Conservation (phyloP, 208 protist genomes). For the Leishmania turanica region DNA sequence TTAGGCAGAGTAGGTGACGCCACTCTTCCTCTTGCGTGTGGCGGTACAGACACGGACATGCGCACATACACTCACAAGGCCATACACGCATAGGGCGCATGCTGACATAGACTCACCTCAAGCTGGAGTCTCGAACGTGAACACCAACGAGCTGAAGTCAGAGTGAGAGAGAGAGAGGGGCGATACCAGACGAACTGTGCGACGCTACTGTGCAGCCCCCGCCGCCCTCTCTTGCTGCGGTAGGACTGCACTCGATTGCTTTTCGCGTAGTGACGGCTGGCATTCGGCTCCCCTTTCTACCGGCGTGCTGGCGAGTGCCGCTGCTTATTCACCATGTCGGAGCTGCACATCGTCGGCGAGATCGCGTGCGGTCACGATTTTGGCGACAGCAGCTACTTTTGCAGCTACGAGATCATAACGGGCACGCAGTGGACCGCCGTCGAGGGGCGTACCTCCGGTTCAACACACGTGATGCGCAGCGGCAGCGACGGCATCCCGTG, state of each 20-base stretch:
- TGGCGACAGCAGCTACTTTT: constrained; percentile 69
- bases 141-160: background rate
- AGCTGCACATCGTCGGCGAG: constrained; percentile 90
- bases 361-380: constrained; percentile 70
- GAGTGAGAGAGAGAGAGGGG: background rate
- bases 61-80: constrained; percentile 5
- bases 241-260: background rate
- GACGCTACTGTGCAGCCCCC: background rate
- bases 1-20: background rate
- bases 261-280: background rate
- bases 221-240: background rate
- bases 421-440: constrained; percentile 76
- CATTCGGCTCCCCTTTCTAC: background rate
- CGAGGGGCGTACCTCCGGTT: constrained; percentile 71
- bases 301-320: background rate
- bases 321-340: constrained; percentile 47
- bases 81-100: background rate
- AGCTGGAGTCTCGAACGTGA: background rate
- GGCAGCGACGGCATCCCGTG: constrained; percentile 56
- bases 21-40: background rate
- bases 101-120: background rate
- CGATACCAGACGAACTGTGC: background rate
- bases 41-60: background rate
- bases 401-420: constrained; percentile 77
- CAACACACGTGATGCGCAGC: constrained; percentile 83